These are phyloP conservation scores for Cucurbita moschata DNA, from an alignment of 306 rosid genomes.

Conservation along the genomic window DNA sequence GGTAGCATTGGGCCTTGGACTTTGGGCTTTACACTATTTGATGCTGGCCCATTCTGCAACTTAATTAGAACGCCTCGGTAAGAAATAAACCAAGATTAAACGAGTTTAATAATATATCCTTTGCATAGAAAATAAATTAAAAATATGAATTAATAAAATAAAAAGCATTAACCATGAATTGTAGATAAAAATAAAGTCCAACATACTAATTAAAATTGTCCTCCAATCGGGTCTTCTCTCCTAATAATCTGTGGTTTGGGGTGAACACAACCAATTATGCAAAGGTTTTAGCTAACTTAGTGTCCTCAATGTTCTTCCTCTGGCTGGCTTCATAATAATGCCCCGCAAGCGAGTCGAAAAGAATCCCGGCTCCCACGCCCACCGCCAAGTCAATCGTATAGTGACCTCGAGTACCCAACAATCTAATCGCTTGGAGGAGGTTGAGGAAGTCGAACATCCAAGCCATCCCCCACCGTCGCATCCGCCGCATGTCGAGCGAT, in stretches of 20 bases:
- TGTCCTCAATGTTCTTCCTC: constrained; percentile 8
- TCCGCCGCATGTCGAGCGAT: constrained; percentile 80
- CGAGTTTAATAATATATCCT: no score
- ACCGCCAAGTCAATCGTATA: constrained; percentile 79
- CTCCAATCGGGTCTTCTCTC: neutral
- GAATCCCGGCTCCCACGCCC: constrained; percentile 82
- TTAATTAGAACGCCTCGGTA: no score
- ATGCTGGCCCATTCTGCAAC: no score
- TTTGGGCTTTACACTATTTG: no score
- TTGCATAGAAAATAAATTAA: no score
- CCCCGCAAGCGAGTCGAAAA: constrained; percentile 70
- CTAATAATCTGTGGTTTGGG: neutral
- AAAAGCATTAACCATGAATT: neutral
- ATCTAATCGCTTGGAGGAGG: constrained; percentile 49
- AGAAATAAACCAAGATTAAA: no score
- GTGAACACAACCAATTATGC: neutral
- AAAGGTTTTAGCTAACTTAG: neutral
- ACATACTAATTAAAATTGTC: neutral
- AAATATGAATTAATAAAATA: neutral
- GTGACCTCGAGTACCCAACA: constrained; percentile 81
- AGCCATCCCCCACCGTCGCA: constrained; percentile 55
- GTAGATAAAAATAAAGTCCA: neutral
- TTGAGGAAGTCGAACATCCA: constrained; percentile 57
- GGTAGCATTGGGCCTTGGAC: no score
- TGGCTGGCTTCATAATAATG: constrained; percentile 56